A percentile compares a stretch with the other conserved stretches of the same genome.
phyloP scores from a whole-genome alignment of 2,329 filamentous ascomycete genomes.

The Talaromyces sp. region DNA sequence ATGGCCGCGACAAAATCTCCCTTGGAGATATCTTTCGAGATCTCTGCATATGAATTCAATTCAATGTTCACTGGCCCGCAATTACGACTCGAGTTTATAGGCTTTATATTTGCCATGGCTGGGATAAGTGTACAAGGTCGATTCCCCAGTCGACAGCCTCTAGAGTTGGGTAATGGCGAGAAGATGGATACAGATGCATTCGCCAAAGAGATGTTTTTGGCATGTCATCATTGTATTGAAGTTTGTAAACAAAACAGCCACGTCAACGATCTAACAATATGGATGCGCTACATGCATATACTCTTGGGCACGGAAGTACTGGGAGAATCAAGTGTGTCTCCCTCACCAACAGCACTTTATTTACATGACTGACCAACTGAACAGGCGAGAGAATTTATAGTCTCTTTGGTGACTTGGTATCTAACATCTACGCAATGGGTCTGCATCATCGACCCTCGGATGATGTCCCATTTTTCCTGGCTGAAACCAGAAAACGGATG shows the following conservation, averaged over 20 bases:
- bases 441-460: not conserved
- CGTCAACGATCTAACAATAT: constrained; percentile 16
- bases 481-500: constrained; percentile 22
- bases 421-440: constrained; percentile 11
- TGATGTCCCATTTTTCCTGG: constrained; percentile 22
- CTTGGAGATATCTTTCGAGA: not conserved
- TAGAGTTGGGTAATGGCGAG: constrained; percentile 5
- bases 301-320: constrained; percentile 16
- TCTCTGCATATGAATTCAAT: not conserved
- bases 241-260: constrained; percentile 3
- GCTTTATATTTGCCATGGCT: constrained; percentile 19
- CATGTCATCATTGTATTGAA: constrained; percentile 17
- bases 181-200: constrained; percentile 13
- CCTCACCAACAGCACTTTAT: not conserved
- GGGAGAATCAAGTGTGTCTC: constrained; percentile 12
- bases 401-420: constrained; percentile 18
- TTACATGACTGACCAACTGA: not conserved
- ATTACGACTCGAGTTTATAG: constrained; percentile 20
- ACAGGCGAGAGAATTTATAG: constrained; percentile 11
- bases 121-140: constrained; percentile 11
- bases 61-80: not conserved
- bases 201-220: constrained; percentile 17
- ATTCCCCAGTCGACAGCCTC: not conserved
- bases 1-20: not conserved
- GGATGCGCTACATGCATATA: constrained; percentile 18